Evolutionary conservation across 106 monocot species (phyloP).

Genomic region (Agapanthus africanus): DNA sequence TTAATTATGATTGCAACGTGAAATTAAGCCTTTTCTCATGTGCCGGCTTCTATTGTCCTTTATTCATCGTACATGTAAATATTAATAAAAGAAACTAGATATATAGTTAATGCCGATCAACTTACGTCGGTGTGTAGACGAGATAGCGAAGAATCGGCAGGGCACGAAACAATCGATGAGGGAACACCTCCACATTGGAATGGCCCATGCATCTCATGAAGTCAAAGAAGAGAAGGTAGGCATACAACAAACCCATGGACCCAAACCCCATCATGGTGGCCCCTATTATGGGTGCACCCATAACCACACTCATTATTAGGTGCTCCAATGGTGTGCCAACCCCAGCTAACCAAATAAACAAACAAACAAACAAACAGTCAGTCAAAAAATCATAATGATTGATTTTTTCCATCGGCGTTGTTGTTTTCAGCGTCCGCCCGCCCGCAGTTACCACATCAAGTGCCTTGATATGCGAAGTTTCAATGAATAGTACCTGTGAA

Average conservation of each 20-base stretch:
- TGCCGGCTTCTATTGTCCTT: too few relatives aligned
- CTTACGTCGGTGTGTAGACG: slow-evolving; percentile 90
- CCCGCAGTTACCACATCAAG: too few relatives aligned
- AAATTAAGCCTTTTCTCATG: too few relatives aligned
- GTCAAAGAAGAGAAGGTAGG: slow-evolving; percentile 41
- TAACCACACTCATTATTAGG: slow-evolving; percentile 19
- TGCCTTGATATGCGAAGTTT: too few relatives aligned
- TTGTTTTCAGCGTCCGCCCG: too few relatives aligned
- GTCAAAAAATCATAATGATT: too few relatives aligned
- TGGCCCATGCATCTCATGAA: slow-evolving; percentile 47
- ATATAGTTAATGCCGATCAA: not conserved
- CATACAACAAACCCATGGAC: slow-evolving; percentile 34
- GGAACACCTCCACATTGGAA: slow-evolving; percentile 47
- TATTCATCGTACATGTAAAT: not conserved
- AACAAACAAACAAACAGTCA: too few relatives aligned
- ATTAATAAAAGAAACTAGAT: too few relatives aligned
- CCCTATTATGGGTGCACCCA: slow-evolving; percentile 31
- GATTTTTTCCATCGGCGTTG: too few relatives aligned
- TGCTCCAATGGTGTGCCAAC: slow-evolving; percentile 45
- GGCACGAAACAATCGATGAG: slow-evolving; percentile 34
- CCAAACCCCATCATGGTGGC: slow-evolving; percentile 32
- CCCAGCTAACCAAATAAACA: slow-evolving; percentile 20
- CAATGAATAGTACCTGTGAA: slow-evolving; percentile 51
- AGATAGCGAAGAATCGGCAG: slow-evolving; percentile 66
- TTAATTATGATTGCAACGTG: too few relatives aligned